Percentiles rank a stretch among this genome's conserved stretches.
Evolutionary conservation across 1,284 basidiomycete genomes (phyloP).

Genomic region (Sporisorium reilianum): DNA sequence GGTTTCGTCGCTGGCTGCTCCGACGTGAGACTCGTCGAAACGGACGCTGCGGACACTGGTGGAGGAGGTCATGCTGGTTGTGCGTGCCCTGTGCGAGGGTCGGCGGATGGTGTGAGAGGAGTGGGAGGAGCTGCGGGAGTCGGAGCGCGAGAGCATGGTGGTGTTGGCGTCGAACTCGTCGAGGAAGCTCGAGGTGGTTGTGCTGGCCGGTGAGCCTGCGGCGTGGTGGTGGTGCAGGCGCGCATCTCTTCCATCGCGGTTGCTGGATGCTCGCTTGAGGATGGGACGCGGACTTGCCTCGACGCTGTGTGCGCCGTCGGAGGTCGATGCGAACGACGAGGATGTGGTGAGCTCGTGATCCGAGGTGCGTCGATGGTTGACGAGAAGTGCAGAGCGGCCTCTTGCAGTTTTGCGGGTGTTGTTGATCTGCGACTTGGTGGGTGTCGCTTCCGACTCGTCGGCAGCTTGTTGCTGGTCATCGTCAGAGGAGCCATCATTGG

Average conservation of each 20-base stretch:
- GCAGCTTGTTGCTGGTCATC: constrained; percentile 8
- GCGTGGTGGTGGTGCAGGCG: constrained; percentile 13
- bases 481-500: constrained; percentile 13
- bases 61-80: constrained; percentile 41
- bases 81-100: constrained; percentile 33
- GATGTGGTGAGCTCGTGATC: constrained; percentile 28
- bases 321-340: not conserved
- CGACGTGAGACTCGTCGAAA: constrained; percentile 38
- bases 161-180: constrained; percentile 36
- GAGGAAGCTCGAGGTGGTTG: constrained; percentile 15
- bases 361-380: constrained; percentile 24
- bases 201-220: constrained; percentile 14
- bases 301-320: constrained; percentile 13
- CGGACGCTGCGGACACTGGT: constrained; percentile 40
- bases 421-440: constrained; percentile 16
- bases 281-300: constrained; percentile 42
- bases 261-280: constrained; percentile 39
- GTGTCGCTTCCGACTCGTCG: constrained; percentile 8
- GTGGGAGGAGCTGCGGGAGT: constrained; percentile 46
- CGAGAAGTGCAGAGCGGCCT: constrained; percentile 21
- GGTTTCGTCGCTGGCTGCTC: constrained; percentile 6
- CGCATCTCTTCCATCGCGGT: constrained; percentile 28
- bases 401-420: not conserved
- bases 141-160: constrained; percentile 38
- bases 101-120: constrained; percentile 44